Conservation (phyloP, 495 filamentous ascomycete genomes). For the Pyrenula aspistea region DNA sequence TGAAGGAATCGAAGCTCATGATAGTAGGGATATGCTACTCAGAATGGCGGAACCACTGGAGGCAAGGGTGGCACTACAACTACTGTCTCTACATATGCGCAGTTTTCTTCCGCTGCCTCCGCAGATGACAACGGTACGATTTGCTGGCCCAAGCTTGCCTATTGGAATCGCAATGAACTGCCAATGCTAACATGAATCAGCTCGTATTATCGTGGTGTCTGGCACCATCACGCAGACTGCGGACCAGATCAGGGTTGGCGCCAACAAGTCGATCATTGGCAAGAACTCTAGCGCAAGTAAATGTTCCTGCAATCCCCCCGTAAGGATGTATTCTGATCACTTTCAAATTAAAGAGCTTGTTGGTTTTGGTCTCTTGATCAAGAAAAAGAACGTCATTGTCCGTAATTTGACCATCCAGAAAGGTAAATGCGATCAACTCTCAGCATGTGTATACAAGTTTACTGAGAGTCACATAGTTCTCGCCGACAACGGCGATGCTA, state of each 20-base stretch:
- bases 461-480: conserved; percentile 19
- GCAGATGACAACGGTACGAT: conserved; percentile 23
- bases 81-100: conserved; percentile 44
- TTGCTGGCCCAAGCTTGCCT: too few species aligned
- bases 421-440: neutral
- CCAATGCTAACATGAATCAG: too few species aligned
- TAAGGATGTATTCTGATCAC: neutral
- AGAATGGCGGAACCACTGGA: conserved; percentile 45
- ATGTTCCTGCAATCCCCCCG: neutral
- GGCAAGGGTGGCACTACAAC: conserved; percentile 45
- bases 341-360: conserved; percentile 1
- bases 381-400: conserved; percentile 46
- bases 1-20: neutral
- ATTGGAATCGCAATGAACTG: too few species aligned
- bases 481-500: conserved; percentile 45
- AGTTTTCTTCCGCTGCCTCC: conserved; percentile 35
- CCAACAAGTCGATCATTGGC: conserved; percentile 45
- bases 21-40: conserved; percentile 26
- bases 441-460: neutral
- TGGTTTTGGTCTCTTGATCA: conserved; percentile 26
- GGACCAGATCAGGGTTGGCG: conserved; percentile 32
- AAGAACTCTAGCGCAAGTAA: conserved; percentile 13
- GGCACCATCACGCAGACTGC: conserved; percentile 30
- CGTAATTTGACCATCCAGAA: conserved; percentile 50
- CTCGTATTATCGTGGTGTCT: conserved; percentile 35